A percentile compares a stretch with the other conserved stretches of the same genome.
Conservation (phyloP, 352 stramenopile species). For the Phytophthora cajani region DNA sequence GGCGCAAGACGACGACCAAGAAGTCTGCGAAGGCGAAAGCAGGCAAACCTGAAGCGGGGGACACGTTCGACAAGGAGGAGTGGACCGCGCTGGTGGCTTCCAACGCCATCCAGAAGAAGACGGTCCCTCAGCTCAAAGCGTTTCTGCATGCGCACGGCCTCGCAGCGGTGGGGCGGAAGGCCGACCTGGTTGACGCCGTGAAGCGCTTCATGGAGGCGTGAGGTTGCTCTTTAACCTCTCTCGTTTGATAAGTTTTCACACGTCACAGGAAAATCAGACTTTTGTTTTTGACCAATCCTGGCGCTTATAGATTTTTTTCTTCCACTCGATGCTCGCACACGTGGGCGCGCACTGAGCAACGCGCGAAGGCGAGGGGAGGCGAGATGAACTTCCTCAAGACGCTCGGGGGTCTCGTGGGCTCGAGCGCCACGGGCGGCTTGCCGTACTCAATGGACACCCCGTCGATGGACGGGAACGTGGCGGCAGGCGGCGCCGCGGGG, state of each 20-base stretch:
- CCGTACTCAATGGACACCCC: conserved; percentile 67
- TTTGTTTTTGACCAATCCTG: conserved; percentile 27
- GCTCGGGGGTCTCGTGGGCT: conserved; percentile 73
- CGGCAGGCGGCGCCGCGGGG: conserved; percentile 44
- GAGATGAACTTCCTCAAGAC: conserved; percentile 92
- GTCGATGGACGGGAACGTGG: conserved; percentile 43
- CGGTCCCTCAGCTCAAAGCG: conserved; percentile 67
- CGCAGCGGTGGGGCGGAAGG: conserved; percentile 58
- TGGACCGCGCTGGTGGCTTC: conserved; percentile 58
- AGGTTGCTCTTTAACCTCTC: too few species aligned
- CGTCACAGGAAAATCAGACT: conserved; percentile 32
- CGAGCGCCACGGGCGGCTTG: conserved; percentile 72
- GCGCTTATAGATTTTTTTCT: conserved; percentile 12
- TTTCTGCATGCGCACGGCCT: conserved; percentile 66
- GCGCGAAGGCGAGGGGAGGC: background rate
- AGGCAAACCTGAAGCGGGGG: conserved; percentile 34
- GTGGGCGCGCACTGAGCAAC: background rate
- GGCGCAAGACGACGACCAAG: conserved; percentile 43
- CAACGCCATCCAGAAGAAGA: conserved; percentile 76
- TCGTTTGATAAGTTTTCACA: conserved; percentile 10
- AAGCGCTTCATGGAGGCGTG: conserved; percentile 54
- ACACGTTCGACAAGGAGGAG: conserved; percentile 53
- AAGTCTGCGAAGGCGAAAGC: conserved; percentile 42
- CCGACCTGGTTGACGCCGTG: conserved; percentile 63
- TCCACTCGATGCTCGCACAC: background rate